Base-by-base conservation (phyloP, 192 early-diverging fungal species). In the Backusella tuberculispora region DNA sequence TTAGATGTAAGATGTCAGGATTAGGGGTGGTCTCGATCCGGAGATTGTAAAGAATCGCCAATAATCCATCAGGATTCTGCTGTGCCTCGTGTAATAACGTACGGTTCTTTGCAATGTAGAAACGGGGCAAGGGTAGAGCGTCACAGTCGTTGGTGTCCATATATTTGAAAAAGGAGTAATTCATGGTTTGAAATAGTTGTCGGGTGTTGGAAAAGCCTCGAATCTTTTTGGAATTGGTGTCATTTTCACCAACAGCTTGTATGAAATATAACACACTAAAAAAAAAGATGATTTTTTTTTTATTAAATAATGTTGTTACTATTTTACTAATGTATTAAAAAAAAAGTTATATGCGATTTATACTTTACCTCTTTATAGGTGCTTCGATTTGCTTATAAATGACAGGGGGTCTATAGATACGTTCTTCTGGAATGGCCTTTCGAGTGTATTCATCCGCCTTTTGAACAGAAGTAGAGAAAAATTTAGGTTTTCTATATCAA, bases 51-150 rank as follows among this genome's bases (percentile, higher is more conserved):
- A 74, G 41, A 12, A 79, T 26, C 0, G 60, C 73, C 4, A 79
- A 37, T 6, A 73, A 17, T 10, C 47, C 66, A 42, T 74, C 45
- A 2, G 50, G 71, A 7, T 74, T 45, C 14, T 74, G 37, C 3
- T 56, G 53, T 6, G 78, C 78, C 37, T 79, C 74, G 5, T 48
- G 50, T 43, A 81, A 46, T 42, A 77, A 46, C 4, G 80, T 81
- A 13, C 80, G 76, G 46, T 81, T 81, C n/a, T 77, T 76, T 43
- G 71, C 63, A 13, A 81, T 74, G 64, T 75, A 81, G 15, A 81
- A 73, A 2, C 80, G 76, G 1, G 80, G 75, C 0, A 74, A 38
- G 12, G 80, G 80, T 37, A 69, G 12, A 14, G 40, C 12, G 5
- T 46, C 43, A 13, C 26, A 26, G 19, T 69, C 13, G 17, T 14